Base-by-base conservation (phyloP, 1,284 basidiomycete species). In the Cronartium quercuum region DNA sequence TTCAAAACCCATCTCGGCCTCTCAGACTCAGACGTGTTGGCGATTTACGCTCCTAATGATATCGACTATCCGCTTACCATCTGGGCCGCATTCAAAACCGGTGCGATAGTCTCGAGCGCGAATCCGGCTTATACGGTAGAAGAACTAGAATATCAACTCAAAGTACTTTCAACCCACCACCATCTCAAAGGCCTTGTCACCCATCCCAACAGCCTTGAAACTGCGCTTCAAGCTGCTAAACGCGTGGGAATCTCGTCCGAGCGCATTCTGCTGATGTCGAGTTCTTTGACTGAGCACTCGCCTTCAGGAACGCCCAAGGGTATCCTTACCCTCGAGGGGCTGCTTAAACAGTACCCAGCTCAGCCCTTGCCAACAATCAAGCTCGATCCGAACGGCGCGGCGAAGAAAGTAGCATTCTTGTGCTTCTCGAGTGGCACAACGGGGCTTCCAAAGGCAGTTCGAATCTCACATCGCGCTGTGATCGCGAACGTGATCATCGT, bases 381-480 rank as follows among this genome's bases (percentile, higher is more conserved):
- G 18, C 83, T 92, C 51, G 81, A 79, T 18, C 83, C 85, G 1
- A 90, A 88, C 0, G 90, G 91, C 81, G 87, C 84, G 21, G 87
- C 85, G 81, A 87, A 83, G 7, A 88, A 88, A 76, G 78, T 91
- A 5, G 91, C 91, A 0, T 88, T 92, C 77, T 82, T 91, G 47
- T 88, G 85, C 66, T 91, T 92, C 80, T 91, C 89, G 0, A 90
- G 88, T 74, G 91, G 91, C 18, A 92, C 91, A 1, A 92, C 91
- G 77, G 91, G 91, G 6, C 87, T 86, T 78, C 89, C 91, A 1
- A 92, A 92, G 85, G 89, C 87, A 76, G 65, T 66, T 47, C 42
- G 55, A 5, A 51, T 64, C 18, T 37, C 67, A 3, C 66, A 62
- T 51, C 42, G 24, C 21, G 38, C 42, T 7, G 44, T 66, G 6